Base-by-base conservation (phyloP, 208 protist genomes). In the Leishmania lainsoni region DNA sequence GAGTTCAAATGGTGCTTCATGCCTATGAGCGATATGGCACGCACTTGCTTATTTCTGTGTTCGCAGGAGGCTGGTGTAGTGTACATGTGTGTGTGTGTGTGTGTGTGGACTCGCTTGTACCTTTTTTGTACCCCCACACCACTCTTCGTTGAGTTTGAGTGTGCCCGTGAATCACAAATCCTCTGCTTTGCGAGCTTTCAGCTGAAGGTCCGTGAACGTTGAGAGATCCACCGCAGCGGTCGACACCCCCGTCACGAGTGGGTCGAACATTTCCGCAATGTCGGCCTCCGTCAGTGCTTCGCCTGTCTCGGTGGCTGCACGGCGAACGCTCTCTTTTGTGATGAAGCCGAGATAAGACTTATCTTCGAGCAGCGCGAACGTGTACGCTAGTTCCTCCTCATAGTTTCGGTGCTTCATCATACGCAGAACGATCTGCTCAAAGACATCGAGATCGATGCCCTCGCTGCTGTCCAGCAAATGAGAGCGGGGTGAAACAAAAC, bases 231-330 rank as follows among this genome's bases (percentile, higher is more conserved):
- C 84, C 68, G 92, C 90, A 6, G 91, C 83, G 29, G 89, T 91
- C 35, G 92, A 85, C 42, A 88, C 86, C 16, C 94, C 94, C 0
- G 94, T 97, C 51, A 97, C 94, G 20, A 95, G 66, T 14, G 87
- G 83, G 81, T 97, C 90, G 81, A 97, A 97, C 94, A 97, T 97
- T 65, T 97, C 94, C 70, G 83, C 75, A 49, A 96, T 79, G 75
- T 96, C 94, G 35, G 88, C 90, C 51, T 97, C 91, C 26, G 94
- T 95, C 59, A 97, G 77, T 32, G 86, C 87, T 77, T 97, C 92
- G 4, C 89, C 91, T 10, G 91, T 88, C 52, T 94, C 90, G 5
- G 73, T 82, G 6, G 94, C 91, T 16, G 87, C 85, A 0, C 78
- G 70, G 66, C 87, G 86, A 6, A 97, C 76, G 78, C 92, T 96